Evolutionary conservation across 2,329 filamentous ascomycete species (phyloP).

Genomic region (Thelonectria blattea): DNA sequence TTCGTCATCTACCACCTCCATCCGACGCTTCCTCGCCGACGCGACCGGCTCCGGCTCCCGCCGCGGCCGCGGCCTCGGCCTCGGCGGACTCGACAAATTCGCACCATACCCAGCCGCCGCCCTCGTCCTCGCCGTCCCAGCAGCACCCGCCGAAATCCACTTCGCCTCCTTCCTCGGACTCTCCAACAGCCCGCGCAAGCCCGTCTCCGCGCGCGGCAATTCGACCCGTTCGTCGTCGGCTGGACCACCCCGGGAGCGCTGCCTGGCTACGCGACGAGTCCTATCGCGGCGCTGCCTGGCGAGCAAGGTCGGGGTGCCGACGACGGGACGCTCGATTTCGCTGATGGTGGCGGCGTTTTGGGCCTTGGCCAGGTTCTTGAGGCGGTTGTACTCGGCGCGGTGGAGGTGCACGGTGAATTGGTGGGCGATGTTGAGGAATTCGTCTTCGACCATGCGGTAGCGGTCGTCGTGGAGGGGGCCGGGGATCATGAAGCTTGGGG

Average conservation of each 20-base stretch:
- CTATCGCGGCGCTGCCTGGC: constrained; percentile 33
- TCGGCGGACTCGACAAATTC: constrained; percentile 26
- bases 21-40: constrained; percentile 25
- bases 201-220: constrained; percentile 40
- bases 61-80: background rate
- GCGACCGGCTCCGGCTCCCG: background rate
- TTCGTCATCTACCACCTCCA: constrained; percentile 9
- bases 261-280: constrained; percentile 31
- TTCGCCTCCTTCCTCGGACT: constrained; percentile 44
- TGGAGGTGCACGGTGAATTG: constrained; percentile 78
- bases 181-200: constrained; percentile 52
- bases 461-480: constrained; percentile 71
- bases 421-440: constrained; percentile 71
- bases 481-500: constrained; percentile 65
- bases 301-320: constrained; percentile 43
- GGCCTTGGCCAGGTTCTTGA: constrained; percentile 62
- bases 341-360: constrained; percentile 60
- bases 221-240: constrained; percentile 4
- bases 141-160: constrained; percentile 34
- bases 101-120: constrained; percentile 39
- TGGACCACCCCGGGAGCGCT: constrained; percentile 26
- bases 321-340: constrained; percentile 58
- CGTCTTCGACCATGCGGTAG: constrained; percentile 86
- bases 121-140: constrained; percentile 32
- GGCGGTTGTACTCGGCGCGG: constrained; percentile 75